Base-by-base conservation (phyloP, 2,329 filamentous ascomycete species). In the Hymenoscyphus repandus region DNA sequence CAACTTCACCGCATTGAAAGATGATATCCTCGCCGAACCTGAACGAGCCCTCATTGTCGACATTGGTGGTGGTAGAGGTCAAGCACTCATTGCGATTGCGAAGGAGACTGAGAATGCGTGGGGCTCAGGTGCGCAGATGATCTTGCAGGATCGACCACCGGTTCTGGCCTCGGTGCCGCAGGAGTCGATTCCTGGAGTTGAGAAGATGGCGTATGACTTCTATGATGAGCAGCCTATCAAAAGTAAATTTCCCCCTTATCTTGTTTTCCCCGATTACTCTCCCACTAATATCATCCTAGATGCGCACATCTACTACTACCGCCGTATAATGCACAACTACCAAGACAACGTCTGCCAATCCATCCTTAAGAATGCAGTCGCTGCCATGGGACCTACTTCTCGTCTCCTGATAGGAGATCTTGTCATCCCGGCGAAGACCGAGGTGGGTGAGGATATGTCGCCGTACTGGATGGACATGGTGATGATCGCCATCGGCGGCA, bases 161-260 rank as follows among this genome's bases (percentile, higher is more conserved):
- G 64, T 70, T 1, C 32, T 56, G 4, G 51, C 53, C 32, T 15
- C 40, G 4, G 22, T 56, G 15, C 10, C 22, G 2, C 37, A 30
- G 12, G 51, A 53, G 10, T 22, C 45, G 6, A 42, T 72, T 2
- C 56, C 59, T 6, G 59, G 60, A 0, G 66, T 72, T 42, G 55
- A 58, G 3, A 54, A 61, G 2, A 59, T 62, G 46, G 53, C 58
- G 2, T 64, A 73, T 50, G 66, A 73, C 47, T 69, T 72, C 53
- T 69, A 73, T 49, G 66, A 62, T 0, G 62, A 66, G 5, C 71
- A 74, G 47, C 70, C 69, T 0, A 54, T 74, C 6, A 66, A 61
- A 20, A 71, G 70, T 2, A 51, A 3, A 6, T 30, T 18, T n/a
- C 42, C 20, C 27, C 9, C 15, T 18, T 30, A n/a, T 18, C 13